Evolutionary conservation across 2,329 filamentous ascomycete species (phyloP).

Genomic region (Fusarium pseudograminearum): DNA sequence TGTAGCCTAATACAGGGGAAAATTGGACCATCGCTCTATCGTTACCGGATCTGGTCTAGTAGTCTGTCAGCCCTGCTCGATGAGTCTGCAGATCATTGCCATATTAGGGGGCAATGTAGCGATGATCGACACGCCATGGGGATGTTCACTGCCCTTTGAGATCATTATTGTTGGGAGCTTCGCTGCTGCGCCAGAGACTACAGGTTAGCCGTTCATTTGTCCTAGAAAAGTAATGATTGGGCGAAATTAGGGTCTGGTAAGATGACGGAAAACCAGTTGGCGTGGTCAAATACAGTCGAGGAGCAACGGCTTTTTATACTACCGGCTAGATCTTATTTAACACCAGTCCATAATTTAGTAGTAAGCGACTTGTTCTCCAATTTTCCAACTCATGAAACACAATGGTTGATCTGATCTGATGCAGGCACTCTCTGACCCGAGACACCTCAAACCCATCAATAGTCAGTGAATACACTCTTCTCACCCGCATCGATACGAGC

Average conservation of each 20-base stretch:
- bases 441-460: background rate
- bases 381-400: too few species aligned
- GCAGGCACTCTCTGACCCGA: too few species aligned
- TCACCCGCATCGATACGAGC: slow-evolving; percentile 25
- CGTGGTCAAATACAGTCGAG: background rate
- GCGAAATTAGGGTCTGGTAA: background rate
- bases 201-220: background rate
- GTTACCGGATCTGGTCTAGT: background rate
- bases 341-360: background rate
- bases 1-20: background rate
- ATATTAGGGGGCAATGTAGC: background rate
- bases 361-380: background rate
- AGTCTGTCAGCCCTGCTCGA: background rate
- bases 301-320: background rate
- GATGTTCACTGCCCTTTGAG: background rate
- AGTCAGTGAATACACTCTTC: slow-evolving; percentile 3
- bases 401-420: too few species aligned
- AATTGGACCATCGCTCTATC: background rate
- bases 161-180: background rate
- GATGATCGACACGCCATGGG: background rate
- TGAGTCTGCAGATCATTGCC: background rate
- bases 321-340: accelerated
- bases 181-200: background rate
- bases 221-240: background rate
- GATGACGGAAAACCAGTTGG: background rate